Evolutionary conservation across 2,329 filamentous ascomycete genomes (phyloP).

Genomic region (Neonectria sp.): DNA sequence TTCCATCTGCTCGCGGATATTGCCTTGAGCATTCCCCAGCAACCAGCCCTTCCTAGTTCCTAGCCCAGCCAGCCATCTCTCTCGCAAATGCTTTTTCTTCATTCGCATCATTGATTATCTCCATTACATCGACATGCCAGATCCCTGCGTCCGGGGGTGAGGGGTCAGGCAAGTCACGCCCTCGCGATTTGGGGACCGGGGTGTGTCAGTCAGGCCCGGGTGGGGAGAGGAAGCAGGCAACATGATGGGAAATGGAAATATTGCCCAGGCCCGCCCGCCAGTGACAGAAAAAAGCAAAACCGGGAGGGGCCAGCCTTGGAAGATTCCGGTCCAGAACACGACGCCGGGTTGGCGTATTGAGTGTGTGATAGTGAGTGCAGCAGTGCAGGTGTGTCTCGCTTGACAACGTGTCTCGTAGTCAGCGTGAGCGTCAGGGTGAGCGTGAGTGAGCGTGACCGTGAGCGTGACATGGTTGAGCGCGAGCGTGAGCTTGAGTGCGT

Average conservation of each 20-base stretch:
- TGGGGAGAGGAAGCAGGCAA: not conserved
- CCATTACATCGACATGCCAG: conserved; percentile 15
- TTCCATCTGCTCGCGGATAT: not conserved
- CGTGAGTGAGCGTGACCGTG: conserved; percentile 26
- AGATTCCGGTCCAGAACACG: conserved; percentile 26
- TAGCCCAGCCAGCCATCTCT: conserved; percentile 16
- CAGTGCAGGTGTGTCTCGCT: conserved; percentile 6
- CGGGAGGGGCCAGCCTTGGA: conserved; percentile 34
- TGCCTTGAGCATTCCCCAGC: conserved; percentile 7
- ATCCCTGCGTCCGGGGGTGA: conserved; percentile 18
- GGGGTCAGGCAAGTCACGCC: conserved; percentile 3
- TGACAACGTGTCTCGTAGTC: not conserved
- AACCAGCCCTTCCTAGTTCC: not conserved
- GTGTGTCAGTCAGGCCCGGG: not conserved
- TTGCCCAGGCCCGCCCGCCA: not conserved
- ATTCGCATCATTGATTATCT: conserved; percentile 1
- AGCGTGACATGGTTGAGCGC: conserved; percentile 8
- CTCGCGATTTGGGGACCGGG: conserved; percentile 12
- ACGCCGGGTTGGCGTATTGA: not conserved
- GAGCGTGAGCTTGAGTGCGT: conserved; percentile 27
- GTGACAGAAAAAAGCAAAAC: conserved; percentile 36
- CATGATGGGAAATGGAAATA: conserved; percentile 12
- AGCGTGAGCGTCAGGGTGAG: conserved; percentile 26
- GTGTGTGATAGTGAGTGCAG: conserved; percentile 1
- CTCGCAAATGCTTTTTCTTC: conserved; percentile 6